A percentile compares a stretch with the other conserved stretches of the same genome.
Evolutionary conservation across 441 rosid genomes (phyloP).

Genomic region (Erodium moschatum): DNA sequence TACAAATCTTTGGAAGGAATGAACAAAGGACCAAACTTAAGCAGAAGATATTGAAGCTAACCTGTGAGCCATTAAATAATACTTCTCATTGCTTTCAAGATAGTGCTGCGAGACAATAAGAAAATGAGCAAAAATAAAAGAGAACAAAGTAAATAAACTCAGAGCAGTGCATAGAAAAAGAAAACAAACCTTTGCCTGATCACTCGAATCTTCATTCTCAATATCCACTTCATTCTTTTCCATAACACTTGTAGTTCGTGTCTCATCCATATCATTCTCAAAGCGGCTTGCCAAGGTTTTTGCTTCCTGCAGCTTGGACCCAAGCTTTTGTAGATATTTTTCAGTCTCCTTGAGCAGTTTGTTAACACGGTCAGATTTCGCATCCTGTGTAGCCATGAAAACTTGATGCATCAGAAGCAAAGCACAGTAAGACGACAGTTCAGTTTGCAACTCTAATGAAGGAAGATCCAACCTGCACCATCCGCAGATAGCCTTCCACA

Average conservation of each 20-base stretch:
- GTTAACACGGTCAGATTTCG: conserved; percentile 91
- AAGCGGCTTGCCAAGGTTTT: conserved; percentile 48
- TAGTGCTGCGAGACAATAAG: conserved; percentile 62
- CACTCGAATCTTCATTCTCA: conserved; percentile 85
- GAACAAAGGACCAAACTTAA: conserved; percentile 7
- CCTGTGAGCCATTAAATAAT: conserved; percentile 98
- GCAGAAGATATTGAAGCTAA: conserved; percentile 20
- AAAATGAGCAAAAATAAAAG: conserved; percentile 19
- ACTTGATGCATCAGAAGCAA: conserved; percentile 14
- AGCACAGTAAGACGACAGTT: conserved; percentile 13
- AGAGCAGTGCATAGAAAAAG: conserved; percentile 18
- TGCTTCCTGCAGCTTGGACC: conserved; percentile 71
- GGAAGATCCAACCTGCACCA: conserved; percentile 71
- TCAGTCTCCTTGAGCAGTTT: conserved; percentile 87
- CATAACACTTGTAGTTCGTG: conserved; percentile 27
- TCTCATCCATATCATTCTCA: conserved; percentile 62
- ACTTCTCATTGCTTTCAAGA: conserved; percentile 92
- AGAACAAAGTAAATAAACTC: conserved; percentile 8
- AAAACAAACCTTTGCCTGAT: conserved; percentile 73
- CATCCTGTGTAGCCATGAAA: conserved; percentile 49
- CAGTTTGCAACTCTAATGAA: conserved; percentile 16
- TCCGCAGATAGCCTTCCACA: conserved; percentile 94
- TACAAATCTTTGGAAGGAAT: conserved; percentile 5
- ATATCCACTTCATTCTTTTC: conserved; percentile 52
- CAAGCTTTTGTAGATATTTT: conserved; percentile 86